These are phyloP conservation scores for Phanerochaete carnosa DNA, from an alignment of 768 basidiomycete species.

Conservation along the genomic window DNA sequence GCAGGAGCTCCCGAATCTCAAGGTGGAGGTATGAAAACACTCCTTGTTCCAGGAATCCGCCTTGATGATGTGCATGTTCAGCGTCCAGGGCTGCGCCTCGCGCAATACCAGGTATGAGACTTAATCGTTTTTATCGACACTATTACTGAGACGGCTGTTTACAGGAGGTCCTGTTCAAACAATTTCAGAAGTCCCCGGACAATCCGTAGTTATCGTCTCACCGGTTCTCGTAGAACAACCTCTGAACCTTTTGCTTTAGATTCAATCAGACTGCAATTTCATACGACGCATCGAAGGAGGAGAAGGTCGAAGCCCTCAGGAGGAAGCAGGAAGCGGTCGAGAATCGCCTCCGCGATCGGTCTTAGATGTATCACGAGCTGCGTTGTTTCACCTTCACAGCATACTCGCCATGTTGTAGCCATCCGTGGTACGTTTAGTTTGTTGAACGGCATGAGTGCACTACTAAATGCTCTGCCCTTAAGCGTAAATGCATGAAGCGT, in stretches of 20 bases:
- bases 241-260: constrained; percentile 33
- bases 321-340: constrained; percentile 62
- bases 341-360: constrained; percentile 51
- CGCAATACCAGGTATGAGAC: constrained; percentile 74
- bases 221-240: neutral
- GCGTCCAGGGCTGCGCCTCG: constrained; percentile 87
- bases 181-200: constrained; percentile 95
- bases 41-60: neutral
- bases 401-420: neutral
- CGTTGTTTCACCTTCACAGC: neutral
- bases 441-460: neutral
- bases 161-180: constrained; percentile 84
- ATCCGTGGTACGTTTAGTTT: neutral
- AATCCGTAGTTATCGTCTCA: constrained; percentile 63
- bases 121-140: neutral
- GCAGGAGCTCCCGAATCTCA: constrained; percentile 72
- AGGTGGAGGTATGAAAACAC: neutral
- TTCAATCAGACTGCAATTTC: constrained; percentile 80
- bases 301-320: constrained; percentile 73
- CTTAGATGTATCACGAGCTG: neutral
- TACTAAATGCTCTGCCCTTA: neutral
- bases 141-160: constrained; percentile 2
- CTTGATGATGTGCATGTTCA: constrained; percentile 26
- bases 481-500: neutral
- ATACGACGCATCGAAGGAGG: constrained; percentile 88